These are phyloP conservation scores for Ophidiomyces ophidiicola DNA, from an alignment of 2,329 filamentous ascomycete species.

Conservation along the genomic window DNA sequence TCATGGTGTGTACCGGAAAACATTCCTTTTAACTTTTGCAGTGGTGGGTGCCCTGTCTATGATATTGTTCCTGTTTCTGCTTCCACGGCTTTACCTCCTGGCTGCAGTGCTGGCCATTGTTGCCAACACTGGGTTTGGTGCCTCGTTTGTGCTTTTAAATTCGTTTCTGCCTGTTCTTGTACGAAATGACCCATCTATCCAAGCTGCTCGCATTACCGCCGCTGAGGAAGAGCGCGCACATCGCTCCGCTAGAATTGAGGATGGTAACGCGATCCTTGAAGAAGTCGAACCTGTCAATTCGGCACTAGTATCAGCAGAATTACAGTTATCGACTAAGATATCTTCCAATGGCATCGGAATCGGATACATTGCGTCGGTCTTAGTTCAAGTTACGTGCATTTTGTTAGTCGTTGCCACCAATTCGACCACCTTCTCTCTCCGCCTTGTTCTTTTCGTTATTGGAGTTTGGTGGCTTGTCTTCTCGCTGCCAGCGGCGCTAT, in stretches of 20 bases:
- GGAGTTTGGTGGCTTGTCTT: constrained; percentile 90
- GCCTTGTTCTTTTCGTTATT: constrained; percentile 74
- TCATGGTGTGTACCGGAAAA: constrained; percentile 84
- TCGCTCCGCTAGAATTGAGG: not conserved
- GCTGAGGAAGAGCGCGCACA: not conserved
- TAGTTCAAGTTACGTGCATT: constrained; percentile 72
- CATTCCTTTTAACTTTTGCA: constrained; percentile 72
- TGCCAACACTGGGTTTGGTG: constrained; percentile 86
- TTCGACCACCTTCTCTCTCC: constrained; percentile 72
- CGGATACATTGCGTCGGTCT: constrained; percentile 75
- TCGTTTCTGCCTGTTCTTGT: constrained; percentile 88
- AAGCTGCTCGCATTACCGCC: constrained; percentile 20
- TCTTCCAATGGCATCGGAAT: constrained; percentile 89
- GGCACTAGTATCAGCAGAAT: constrained; percentile 44
- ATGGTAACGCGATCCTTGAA: not conserved
- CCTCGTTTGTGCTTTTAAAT: constrained; percentile 89
- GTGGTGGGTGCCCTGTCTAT: constrained; percentile 68
- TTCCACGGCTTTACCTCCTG: constrained; percentile 62
- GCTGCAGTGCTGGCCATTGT: constrained; percentile 76
- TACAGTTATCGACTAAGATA: constrained; percentile 76
- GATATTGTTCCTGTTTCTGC: constrained; percentile 76
- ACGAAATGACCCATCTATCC: constrained; percentile 58
- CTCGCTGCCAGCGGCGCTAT: constrained; percentile 74
- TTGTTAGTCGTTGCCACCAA: constrained; percentile 59
- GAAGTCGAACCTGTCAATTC: constrained; percentile 3